phyloP scores from a whole-genome alignment of 2,329 filamentous ascomycete species.

The Ascochyta koolunga region DNA sequence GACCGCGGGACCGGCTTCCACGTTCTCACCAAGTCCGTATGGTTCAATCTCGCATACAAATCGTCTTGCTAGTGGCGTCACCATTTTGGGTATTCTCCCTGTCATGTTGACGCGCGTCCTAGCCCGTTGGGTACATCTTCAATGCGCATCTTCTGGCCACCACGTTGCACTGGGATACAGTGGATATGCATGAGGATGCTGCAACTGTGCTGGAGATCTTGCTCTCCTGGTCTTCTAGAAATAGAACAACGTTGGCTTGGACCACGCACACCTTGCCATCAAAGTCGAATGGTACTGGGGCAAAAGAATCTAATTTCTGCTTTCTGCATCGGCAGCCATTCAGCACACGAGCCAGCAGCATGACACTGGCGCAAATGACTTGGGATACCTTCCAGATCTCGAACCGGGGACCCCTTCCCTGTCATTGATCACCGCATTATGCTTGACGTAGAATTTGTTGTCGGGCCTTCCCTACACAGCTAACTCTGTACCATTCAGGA shows the following conservation, averaged over 20 bases:
- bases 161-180: conserved; percentile 34
- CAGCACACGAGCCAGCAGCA: conserved; percentile 47
- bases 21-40: conserved; percentile 31
- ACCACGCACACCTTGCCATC: conserved; percentile 27
- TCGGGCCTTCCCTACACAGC: conserved; percentile 51
- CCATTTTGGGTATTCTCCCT: conserved; percentile 42
- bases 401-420: conserved; percentile 45
- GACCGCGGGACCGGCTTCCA: conserved; percentile 36
- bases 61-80: conserved; percentile 41
- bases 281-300: conserved; percentile 19
- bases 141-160: conserved; percentile 47
- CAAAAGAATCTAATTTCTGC: conserved; percentile 41
- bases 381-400: conserved; percentile 47
- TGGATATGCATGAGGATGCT: conserved; percentile 45
- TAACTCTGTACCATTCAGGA: conserved; percentile 50
- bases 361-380: conserved; percentile 45
- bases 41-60: conserved; percentile 43
- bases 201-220: conserved; percentile 51
- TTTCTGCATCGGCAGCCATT: conserved; percentile 50
- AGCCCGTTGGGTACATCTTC: conserved; percentile 40
- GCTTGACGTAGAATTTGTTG: conserved; percentile 52
- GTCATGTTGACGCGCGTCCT: conserved; percentile 34
- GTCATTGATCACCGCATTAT: conserved; percentile 54
- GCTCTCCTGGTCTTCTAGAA: conserved; percentile 50
- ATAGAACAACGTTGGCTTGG: conserved; percentile 45